Evolutionary conservation across 768 basidiomycete genomes (phyloP).

Genomic region (Postia placenta): DNA sequence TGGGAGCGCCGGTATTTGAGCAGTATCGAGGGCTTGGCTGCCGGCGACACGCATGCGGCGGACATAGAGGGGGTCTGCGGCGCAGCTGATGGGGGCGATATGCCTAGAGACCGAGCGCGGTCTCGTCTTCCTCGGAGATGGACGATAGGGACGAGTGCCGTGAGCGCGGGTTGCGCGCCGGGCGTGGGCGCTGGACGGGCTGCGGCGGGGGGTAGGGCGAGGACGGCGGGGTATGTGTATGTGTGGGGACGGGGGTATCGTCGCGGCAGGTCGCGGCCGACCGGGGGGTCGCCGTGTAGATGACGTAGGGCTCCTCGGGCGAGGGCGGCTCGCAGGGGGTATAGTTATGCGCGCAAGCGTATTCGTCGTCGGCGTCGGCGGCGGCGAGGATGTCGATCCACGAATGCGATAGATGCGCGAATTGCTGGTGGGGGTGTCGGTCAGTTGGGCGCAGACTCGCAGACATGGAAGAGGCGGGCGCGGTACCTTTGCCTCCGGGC

Average conservation of each 20-base stretch:
- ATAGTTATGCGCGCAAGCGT: conserved; percentile 10
- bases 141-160: conserved; percentile 20
- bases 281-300: conserved; percentile 17
- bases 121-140: conserved; percentile 19
- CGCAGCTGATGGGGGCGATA: neutral
- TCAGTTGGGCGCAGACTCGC: neutral
- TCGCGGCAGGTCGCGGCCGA: conserved; percentile 3
- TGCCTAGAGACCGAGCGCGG: neutral
- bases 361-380: conserved; percentile 13
- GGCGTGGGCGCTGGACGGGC: conserved; percentile 6
- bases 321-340: conserved; percentile 14
- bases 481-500: neutral
- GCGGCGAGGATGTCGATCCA: conserved; percentile 18
- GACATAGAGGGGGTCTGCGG: neutral
- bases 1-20: neutral
- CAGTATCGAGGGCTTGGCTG: no score
- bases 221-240: conserved; percentile 9
- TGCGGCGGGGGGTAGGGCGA: conserved; percentile 5
- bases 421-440: conserved; percentile 6
- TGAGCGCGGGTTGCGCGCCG: conserved; percentile 11
- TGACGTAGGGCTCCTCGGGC: conserved; percentile 17
- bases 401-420: conserved; percentile 11
- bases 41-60: no score
- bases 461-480: neutral
- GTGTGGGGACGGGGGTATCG: conserved; percentile 3